Evolutionary conservation across 768 basidiomycete genomes (phyloP), one percentile per base, ranked within the genome.

Genomic region (Pisolithus microcarpus): DNA sequence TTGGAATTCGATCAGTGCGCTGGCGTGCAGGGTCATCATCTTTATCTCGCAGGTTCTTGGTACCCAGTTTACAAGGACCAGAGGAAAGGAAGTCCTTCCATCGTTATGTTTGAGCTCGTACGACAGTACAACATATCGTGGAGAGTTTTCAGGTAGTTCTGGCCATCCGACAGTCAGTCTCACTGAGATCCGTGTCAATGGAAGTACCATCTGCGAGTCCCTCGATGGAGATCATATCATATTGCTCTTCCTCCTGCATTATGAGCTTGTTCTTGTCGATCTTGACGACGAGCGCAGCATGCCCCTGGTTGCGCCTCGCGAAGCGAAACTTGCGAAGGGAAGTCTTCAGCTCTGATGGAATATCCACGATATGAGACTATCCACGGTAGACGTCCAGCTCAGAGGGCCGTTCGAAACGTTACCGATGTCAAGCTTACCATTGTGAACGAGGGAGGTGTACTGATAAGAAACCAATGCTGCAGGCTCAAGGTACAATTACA

Each of bases 121-220:
- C 9, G 88, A 91, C 43, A 93, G 75, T 23, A 94, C 66, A 43
- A 95, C 83, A 65, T 88, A 93, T 58, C 93, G 79, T 5, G 92
- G 92, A 7, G 86, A 78, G 62, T 85, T 87, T 70, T 87, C 90
- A 0, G 93, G 93, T 10, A 95, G 75, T 64, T 93, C 93, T 94
- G 58, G 3, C 13, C 10, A 44, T 44, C 26, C 5, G 15, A n/a
- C 21, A 7, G 24, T 44, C 24, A 28, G 28, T 28, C 24, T 9
- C 11, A 16, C 34, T 15, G 34, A 34, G 34, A 34, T 15, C 4
- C 5, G 34, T 15, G 34, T 34, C 11, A 34, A 34, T 13, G 34
- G 34, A 48, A 62, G 50, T 56, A 90, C 92, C 92, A 70, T 92
- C 85, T n/a, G 80, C 87, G 36, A 97, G 80, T 15, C 94, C 90